A percentile compares a stretch with the other conserved stretches of the same genome.
phyloP scores from a whole-genome alignment of 306 rosid genomes.

The Abrus pulchellus region DNA sequence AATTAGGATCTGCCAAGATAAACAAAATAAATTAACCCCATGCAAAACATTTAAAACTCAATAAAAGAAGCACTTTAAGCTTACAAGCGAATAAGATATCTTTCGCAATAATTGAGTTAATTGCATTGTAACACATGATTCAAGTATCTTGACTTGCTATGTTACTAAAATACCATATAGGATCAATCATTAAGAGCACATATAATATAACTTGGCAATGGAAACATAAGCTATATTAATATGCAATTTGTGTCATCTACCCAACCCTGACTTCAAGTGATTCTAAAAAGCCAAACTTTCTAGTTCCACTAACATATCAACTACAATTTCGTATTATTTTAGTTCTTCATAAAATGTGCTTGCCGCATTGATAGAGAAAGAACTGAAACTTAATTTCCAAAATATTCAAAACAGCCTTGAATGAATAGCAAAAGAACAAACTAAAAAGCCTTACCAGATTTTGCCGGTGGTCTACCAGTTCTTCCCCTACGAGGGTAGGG shows the following conservation, averaged over 20 bases:
- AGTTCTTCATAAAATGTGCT: not conserved
- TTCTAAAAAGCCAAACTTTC: not conserved
- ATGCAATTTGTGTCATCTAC: not conserved
- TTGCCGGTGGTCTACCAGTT: slow-evolving; percentile 67
- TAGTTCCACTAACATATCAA: slow-evolving; percentile 29
- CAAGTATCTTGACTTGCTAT: not conserved
- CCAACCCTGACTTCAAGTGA: slow-evolving; percentile 8
- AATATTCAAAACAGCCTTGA: slow-evolving; percentile 3
- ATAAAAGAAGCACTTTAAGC: not conserved
- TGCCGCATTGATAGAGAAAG: slow-evolving; percentile 20
- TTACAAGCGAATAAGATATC: not conserved
- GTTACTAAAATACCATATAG: slow-evolving; percentile 2
- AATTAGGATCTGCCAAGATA: slow-evolving; percentile 63
- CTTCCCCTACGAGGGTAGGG: slow-evolving; percentile 96
- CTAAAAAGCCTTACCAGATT: slow-evolving; percentile 56
- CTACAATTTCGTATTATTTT: not conserved
- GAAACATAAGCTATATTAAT: not conserved
- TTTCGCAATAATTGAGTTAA: not conserved
- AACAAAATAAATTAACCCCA: slow-evolving; percentile 15
- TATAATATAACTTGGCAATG: not conserved
- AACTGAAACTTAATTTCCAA: slow-evolving; percentile 18
- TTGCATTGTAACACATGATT: not conserved
- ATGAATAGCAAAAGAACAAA: slow-evolving; percentile 12
- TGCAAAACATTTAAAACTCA: not conserved
- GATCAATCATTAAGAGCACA: slow-evolving; percentile 1